Evolutionary conservation across 1,284 basidiomycete genomes (phyloP).

Genomic region (Ustilago bromivora): DNA sequence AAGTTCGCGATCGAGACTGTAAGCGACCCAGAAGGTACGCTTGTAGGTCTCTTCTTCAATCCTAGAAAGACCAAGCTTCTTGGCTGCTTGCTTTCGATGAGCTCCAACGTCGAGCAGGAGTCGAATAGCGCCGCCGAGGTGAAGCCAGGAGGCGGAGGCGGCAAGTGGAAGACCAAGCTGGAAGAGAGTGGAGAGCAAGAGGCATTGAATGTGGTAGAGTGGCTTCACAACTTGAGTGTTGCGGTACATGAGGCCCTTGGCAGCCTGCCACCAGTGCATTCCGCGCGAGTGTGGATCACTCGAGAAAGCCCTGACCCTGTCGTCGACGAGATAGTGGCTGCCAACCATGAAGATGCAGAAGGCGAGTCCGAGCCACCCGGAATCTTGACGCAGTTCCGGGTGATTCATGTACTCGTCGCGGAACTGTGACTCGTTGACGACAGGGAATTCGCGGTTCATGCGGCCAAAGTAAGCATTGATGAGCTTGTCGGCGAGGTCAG

Average conservation of each 20-base stretch:
- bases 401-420: constrained; percentile 40
- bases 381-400: constrained; percentile 40
- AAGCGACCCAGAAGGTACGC: constrained; percentile 59
- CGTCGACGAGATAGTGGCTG: constrained; percentile 45
- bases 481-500: constrained; percentile 50
- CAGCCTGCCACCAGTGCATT: constrained; percentile 45
- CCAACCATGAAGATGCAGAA: constrained; percentile 57
- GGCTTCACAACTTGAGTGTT: constrained; percentile 23
- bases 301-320: constrained; percentile 23
- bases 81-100: constrained; percentile 55
- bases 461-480: constrained; percentile 57
- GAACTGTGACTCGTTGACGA: constrained; percentile 57
- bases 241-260: constrained; percentile 25
- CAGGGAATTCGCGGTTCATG: constrained; percentile 49
- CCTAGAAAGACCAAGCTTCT: constrained; percentile 42
- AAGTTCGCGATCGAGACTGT: constrained; percentile 57
- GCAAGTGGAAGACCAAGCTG: constrained; percentile 43
- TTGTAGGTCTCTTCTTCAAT: constrained; percentile 53
- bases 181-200: constrained; percentile 41
- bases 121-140: constrained; percentile 52
- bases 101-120: constrained; percentile 55
- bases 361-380: constrained; percentile 45
- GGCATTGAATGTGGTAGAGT: constrained; percentile 26
- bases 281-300: constrained; percentile 37
- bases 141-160: constrained; percentile 48